A percentile compares a stretch with the other conserved stretches of the same genome.
phyloP scores from a whole-genome alignment of 2,329 filamentous ascomycete species.

The Cladosporium sp. region DNA sequence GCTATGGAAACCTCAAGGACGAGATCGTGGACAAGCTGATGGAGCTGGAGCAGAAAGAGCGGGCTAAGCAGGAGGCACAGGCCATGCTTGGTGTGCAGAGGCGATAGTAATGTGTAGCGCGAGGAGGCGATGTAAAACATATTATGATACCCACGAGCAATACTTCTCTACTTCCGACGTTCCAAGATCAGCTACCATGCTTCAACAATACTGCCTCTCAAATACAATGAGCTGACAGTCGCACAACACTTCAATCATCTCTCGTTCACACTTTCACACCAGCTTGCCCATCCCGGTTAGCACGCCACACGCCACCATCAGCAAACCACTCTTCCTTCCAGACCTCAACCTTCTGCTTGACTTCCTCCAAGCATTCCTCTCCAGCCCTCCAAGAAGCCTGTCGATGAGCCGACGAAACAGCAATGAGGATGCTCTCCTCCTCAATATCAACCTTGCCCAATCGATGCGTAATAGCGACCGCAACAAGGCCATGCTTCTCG shows the following conservation, averaged over 20 bases:
- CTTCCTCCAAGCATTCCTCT: slow-evolving; percentile 83
- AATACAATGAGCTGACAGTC: neutral
- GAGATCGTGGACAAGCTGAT: slow-evolving; percentile 27
- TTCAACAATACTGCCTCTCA: no score
- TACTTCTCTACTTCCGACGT: neutral
- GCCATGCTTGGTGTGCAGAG: slow-evolving; percentile 5
- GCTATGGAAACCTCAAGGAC: slow-evolving; percentile 40
- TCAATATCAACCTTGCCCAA: slow-evolving; percentile 82
- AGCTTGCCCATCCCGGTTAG: slow-evolving; percentile 72
- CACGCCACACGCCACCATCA: slow-evolving; percentile 78
- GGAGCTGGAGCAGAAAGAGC: slow-evolving; percentile 28
- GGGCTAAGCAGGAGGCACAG: slow-evolving; percentile 17
- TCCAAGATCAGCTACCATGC: neutral
- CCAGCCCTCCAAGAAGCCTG: slow-evolving; percentile 83
- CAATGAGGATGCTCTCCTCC: slow-evolving; percentile 92
- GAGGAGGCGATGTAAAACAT: slow-evolving; percentile 8
- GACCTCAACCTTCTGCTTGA: slow-evolving; percentile 85
- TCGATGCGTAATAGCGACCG: slow-evolving; percentile 79
- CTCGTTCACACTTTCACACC: slow-evolving; percentile 43
- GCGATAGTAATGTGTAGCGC: neutral
- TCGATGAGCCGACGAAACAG: slow-evolving; percentile 79
- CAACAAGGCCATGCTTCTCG: slow-evolving; percentile 64
- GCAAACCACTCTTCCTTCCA: slow-evolving; percentile 94
- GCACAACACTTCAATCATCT: neutral
- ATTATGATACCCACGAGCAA: slow-evolving; percentile 14